These are phyloP conservation scores for Sonneratia caseolaris DNA, from an alignment of 345 rosid species.

Conservation along the genomic window DNA sequence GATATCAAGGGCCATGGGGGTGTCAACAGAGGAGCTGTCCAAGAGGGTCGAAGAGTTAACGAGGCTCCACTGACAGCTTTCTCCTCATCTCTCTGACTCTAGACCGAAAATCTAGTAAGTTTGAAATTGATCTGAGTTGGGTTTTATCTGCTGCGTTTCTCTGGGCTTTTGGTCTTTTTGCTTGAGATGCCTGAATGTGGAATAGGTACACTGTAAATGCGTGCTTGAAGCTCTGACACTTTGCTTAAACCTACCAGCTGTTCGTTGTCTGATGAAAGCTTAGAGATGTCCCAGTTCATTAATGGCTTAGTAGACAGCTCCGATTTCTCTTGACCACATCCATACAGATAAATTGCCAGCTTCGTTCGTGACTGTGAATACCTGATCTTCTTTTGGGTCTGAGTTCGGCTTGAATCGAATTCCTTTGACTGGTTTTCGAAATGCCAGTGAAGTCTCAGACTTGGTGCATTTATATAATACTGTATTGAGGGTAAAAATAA, in stretches of 20 bases:
- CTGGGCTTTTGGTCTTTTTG: background rate
- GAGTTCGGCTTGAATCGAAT: no score
- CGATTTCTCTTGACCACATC: no score
- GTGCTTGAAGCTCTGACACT: background rate
- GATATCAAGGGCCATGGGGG: constrained; percentile 50
- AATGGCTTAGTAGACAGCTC: no score
- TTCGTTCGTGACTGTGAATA: no score
- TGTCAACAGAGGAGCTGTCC: constrained; percentile 74
- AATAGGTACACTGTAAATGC: background rate
- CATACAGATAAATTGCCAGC: no score
- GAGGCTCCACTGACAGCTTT: constrained; percentile 53
- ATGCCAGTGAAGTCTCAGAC: no score
- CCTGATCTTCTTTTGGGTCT: no score
- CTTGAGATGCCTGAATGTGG: background rate
- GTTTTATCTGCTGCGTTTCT: background rate
- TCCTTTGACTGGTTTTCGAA: no score
- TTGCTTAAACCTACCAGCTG: background rate
- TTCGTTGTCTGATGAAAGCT: no score
- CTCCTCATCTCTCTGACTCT: background rate
- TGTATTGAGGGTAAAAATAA: no score
- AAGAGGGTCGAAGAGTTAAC: constrained; percentile 85
- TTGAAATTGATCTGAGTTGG: background rate
- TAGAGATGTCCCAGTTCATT: no score
- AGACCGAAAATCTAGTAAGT: background rate
- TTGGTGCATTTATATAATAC: no score